A percentile compares a stretch with the other conserved stretches of the same genome.
These are phyloP conservation scores for Fusarium ramigenum DNA, from an alignment of 2,329 filamentous ascomycete species.

Conservation along the genomic window DNA sequence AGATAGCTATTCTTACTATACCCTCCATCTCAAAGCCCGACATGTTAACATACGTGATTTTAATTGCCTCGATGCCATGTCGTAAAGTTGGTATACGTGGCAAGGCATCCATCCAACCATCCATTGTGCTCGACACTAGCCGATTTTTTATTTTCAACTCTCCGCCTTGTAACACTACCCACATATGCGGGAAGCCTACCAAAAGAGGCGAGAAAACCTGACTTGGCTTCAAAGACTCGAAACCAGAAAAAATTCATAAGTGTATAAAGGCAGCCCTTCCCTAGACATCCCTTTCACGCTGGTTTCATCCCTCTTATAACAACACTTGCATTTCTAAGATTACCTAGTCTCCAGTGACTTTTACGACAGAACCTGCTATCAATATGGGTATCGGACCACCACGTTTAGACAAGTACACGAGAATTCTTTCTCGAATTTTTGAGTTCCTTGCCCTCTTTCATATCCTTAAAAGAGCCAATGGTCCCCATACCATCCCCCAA, in stretches of 20 bases:
- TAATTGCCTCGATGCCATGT: background rate
- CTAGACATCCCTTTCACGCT: background rate
- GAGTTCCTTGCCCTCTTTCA: constrained; percentile 32
- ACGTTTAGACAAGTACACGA: constrained; percentile 12
- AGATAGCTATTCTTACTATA: background rate
- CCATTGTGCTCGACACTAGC: background rate
- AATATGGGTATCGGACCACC: constrained; percentile 27
- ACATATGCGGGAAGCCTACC: background rate
- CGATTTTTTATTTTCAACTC: background rate
- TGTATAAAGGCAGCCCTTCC: background rate
- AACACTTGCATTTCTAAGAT: background rate
- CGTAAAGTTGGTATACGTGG: background rate
- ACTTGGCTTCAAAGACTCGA: background rate
- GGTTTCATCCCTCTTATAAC: background rate
- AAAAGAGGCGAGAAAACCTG: background rate
- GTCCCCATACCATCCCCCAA: constrained; percentile 11
- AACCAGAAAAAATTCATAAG: background rate
- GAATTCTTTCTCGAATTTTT: constrained; percentile 30
- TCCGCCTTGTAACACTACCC: background rate
- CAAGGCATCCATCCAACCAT: background rate
- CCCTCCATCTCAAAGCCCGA: background rate
- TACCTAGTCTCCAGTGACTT: background rate
- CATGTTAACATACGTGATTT: background rate
- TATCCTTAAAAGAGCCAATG: constrained; percentile 17
- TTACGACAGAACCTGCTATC: background rate